Evolutionary conservation across 148 eudicot species (phyloP).

Genomic region (Nepenthes mirabilis): DNA sequence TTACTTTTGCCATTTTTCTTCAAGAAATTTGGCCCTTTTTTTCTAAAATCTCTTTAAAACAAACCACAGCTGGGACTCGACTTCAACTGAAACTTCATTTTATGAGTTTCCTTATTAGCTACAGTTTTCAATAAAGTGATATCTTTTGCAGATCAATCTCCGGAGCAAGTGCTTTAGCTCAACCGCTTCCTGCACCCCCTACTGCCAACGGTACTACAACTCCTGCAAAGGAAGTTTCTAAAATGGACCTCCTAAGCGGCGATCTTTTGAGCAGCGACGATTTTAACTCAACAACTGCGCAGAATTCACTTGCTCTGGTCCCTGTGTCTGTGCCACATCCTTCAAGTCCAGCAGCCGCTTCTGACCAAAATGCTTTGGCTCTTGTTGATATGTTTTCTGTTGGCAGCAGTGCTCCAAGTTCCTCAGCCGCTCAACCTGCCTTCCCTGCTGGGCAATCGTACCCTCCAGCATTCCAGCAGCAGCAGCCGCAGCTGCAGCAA

Average conservation of each 20-base stretch:
- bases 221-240: conserved; percentile 30
- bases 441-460: conserved; percentile 34
- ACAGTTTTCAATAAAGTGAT: neutral
- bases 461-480: conserved; percentile 25
- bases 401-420: conserved; percentile 17
- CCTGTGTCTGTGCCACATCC: conserved; percentile 62
- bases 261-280: conserved; percentile 53
- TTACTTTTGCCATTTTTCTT: too few relatives aligned
- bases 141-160: conserved; percentile 44
- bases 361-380: conserved; percentile 76
- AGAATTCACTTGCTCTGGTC: conserved; percentile 59
- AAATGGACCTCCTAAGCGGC: conserved; percentile 71
- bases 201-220: conserved; percentile 32
- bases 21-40: too few relatives aligned
- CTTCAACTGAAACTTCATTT: neutral
- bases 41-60: too few relatives aligned
- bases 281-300: conserved; percentile 40
- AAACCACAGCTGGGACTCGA: too few relatives aligned
- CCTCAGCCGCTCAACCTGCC: conserved; percentile 21
- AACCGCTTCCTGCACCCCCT: conserved; percentile 33
- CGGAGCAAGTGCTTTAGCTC: conserved; percentile 20
- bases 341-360: conserved; percentile 40
- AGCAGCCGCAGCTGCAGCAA: conserved; percentile 51
- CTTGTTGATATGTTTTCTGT: conserved; percentile 66
- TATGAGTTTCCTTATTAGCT: neutral